Evolutionary conservation across 257 asterid genomes (phyloP), one percentile per base, ranked within the genome.

Genomic region (Penstemon newberryi): DNA sequence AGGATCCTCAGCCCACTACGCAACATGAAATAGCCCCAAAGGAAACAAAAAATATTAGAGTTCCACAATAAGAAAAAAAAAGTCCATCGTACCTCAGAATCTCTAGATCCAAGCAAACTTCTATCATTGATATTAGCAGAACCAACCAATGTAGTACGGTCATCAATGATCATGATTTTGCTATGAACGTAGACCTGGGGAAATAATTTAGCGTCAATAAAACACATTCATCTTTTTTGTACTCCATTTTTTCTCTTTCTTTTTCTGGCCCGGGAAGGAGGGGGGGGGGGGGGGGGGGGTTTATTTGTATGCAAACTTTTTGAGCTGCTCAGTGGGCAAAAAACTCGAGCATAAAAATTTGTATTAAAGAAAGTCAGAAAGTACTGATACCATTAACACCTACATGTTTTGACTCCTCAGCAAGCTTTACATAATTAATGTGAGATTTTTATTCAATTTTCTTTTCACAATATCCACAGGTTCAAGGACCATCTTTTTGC

Each of bases 81-180:
- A 41, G 47, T 40, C 7, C 43, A 55, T 42, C 74, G 52, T 86
- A 92, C 98, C 96, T 92, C 98, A 44, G 98, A 92, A 79, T 92
- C 98, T 82, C 98, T 82, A 76, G 96, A 92, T 73, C 98, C 98
- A 70, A 92, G 96, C 85, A 92, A 79, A 79, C 98, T 89, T 82
- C 98, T 77, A 79, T 92, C 96, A 50, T 92, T 92, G 67, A 87
- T 87, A 78, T 92, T 92, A 56, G 96, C 98, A 39, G 98, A 89
- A 58, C 98, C 98, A 73, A 92, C 79, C 79, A 92, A 78, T 60
- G 95, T 72, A 52, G 76, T 78, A 62, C 78, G 81, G 71, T 89
- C 96, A 79, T 92, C 98, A 72, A 92, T 66, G 74, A 92, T 89
- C 98, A 92, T 89, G 78, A 92, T 87, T 84, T 92, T 92, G 92